phyloP scores from a whole-genome alignment of 768 basidiomycete genomes.

The Trametes elegans region DNA sequence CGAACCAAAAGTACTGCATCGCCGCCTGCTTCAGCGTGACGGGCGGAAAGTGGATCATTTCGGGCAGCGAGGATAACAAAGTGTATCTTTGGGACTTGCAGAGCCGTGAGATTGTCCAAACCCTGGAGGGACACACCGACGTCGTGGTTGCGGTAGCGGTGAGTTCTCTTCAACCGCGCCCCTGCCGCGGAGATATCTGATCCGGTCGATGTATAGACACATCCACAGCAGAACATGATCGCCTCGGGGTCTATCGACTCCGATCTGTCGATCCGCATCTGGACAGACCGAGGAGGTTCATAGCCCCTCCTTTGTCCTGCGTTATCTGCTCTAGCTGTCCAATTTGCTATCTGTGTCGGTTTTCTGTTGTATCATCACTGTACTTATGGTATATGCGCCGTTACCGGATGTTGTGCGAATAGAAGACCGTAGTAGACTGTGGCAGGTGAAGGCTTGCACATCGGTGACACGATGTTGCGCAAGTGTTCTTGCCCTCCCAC shows the following conservation, averaged over 20 bases:
- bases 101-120: conserved; percentile 80
- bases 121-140: conserved; percentile 73
- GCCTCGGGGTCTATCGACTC: conserved; percentile 86
- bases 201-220: conserved; percentile 50
- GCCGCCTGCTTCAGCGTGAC: conserved; percentile 83
- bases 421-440: too few species aligned
- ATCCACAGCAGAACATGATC: conserved; percentile 83
- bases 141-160: conserved; percentile 83
- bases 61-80: conserved; percentile 89
- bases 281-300: conserved; percentile 53
- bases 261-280: conserved; percentile 80
- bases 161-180: conserved; percentile 20
- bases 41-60: conserved; percentile 86
- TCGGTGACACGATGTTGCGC: too few species aligned
- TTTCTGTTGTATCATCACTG: conserved; percentile 10
- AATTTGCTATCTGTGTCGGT: neutral
- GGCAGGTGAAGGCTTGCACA: too few species aligned
- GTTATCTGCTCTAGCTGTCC: neutral
- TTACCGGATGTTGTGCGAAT: too few species aligned
- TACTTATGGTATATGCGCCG: neutral
- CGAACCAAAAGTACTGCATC: conserved; percentile 81
- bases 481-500: too few species aligned
- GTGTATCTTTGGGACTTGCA: conserved; percentile 91
- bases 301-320: neutral
- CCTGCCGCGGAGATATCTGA: neutral